Evolutionary conservation across 2,329 filamentous ascomycete genomes (phyloP).

Genomic region (Gnomoniopsis smithogilvyi): DNA sequence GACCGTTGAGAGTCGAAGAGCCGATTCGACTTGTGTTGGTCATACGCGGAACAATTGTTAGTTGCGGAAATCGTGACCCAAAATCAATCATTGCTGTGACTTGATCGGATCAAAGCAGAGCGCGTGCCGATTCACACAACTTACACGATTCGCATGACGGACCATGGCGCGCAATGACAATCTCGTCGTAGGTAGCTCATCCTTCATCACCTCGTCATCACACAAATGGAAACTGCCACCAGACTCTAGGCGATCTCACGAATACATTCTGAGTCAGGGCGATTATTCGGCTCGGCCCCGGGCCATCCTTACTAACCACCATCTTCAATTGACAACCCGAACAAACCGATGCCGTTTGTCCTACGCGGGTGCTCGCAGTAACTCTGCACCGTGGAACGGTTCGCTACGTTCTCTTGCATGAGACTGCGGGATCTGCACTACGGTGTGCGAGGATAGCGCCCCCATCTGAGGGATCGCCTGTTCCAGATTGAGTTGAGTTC

Average conservation of each 20-base stretch:
- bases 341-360: constrained; percentile 1
- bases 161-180: too few species aligned
- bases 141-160: too few species aligned
- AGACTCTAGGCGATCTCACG: too few species aligned
- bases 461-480: neutral
- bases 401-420: neutral
- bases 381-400: neutral
- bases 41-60: neutral
- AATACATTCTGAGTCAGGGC: neutral
- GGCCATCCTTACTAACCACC: neutral
- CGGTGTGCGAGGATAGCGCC: neutral
- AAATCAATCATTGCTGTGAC: too few species aligned
- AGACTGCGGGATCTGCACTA: neutral
- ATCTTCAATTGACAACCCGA: neutral
- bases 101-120: too few species aligned
- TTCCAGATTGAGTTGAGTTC: too few species aligned
- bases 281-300: neutral
- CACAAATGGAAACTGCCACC: too few species aligned
- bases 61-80: neutral
- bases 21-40: too few species aligned
- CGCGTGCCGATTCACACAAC: too few species aligned
- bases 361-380: neutral
- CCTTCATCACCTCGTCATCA: too few species aligned
- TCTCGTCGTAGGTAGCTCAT: too few species aligned
- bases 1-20: too few species aligned